Evolutionary conservation across 306 rosid genomes (phyloP).

Genomic region (Leucaena leucocephala): DNA sequence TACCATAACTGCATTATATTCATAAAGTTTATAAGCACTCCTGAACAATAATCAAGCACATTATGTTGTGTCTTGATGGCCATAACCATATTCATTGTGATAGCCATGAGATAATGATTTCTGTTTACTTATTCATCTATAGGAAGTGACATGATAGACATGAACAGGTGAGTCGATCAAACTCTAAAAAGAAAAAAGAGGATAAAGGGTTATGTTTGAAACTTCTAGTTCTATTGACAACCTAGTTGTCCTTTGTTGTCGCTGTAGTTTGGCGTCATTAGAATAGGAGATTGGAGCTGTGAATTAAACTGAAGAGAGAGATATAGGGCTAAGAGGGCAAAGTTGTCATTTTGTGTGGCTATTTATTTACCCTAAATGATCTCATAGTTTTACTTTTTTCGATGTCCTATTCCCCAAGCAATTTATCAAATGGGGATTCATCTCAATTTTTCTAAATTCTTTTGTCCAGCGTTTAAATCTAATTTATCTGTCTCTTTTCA

Average conservation of each 20-base stretch:
- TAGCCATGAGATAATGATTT: conserved; percentile 10
- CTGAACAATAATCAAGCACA: background rate
- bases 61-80: background rate
- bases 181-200: background rate
- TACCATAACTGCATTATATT: background rate
- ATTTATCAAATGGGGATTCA: too few relatives aligned
- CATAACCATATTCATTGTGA: background rate
- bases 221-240: background rate
- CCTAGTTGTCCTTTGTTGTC: too few relatives aligned
- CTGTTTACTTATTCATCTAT: background rate
- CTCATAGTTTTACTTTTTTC: too few relatives aligned
- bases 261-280: too few relatives aligned
- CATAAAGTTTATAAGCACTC: background rate
- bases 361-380: too few relatives aligned
- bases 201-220: conserved; percentile 13
- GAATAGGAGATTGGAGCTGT: too few relatives aligned
- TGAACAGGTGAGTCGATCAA: background rate
- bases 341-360: too few relatives aligned
- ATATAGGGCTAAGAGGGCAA: too few relatives aligned
- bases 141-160: background rate
- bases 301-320: too few relatives aligned
- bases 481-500: background rate
- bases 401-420: too few relatives aligned
- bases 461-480: background rate
- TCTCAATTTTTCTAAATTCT: too few relatives aligned